A percentile compares a stretch with the other conserved stretches of the same genome.
Conservation (phyloP, 805 yeast species). For the Saccharomycopsis fodiens region DNA sequence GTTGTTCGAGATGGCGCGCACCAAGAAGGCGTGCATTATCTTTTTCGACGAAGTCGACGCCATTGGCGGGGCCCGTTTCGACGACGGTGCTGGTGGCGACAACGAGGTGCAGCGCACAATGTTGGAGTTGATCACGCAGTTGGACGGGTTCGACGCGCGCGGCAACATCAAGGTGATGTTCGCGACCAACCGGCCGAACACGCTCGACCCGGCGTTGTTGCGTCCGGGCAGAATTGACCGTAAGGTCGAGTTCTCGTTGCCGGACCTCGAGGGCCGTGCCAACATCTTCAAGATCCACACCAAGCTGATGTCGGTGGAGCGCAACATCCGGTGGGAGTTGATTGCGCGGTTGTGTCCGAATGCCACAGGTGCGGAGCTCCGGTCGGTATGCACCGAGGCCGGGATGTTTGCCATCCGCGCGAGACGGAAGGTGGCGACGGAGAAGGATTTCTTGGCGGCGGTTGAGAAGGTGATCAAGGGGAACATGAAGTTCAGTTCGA, state of each 20-base stretch:
- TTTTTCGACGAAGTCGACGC: slow-evolving; percentile 99
- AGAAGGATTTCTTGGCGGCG: slow-evolving; percentile 94
- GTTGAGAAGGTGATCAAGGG: slow-evolving; percentile 99
- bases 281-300: slow-evolving; percentile 96
- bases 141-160: slow-evolving; percentile 98
- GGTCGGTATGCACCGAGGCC: slow-evolving; percentile 98
- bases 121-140: slow-evolving; percentile 95
- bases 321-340: slow-evolving; percentile 97
- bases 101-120: slow-evolving; percentile 98
- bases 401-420: slow-evolving; percentile 99
- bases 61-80: slow-evolving; percentile 99
- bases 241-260: slow-evolving; percentile 93
- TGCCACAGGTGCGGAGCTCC: slow-evolving; percentile 96
- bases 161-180: slow-evolving; percentile 99
- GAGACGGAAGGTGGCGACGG: slow-evolving; percentile 95
- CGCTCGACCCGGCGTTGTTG: slow-evolving; percentile 92
- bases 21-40: slow-evolving; percentile 95
- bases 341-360: slow-evolving; percentile 97
- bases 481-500: slow-evolving; percentile 93
- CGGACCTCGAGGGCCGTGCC: slow-evolving; percentile 97
- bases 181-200: slow-evolving; percentile 97
- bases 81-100: slow-evolving; percentile 99
- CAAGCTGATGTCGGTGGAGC: slow-evolving; percentile 95
- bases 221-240: slow-evolving; percentile 99
- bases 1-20: slow-evolving; percentile 97